A percentile compares a stretch with the other conserved stretches of the same genome.
Evolutionary conservation across 495 filamentous ascomycete genomes (phyloP).

Genomic region (Bombardia bombarda): DNA sequence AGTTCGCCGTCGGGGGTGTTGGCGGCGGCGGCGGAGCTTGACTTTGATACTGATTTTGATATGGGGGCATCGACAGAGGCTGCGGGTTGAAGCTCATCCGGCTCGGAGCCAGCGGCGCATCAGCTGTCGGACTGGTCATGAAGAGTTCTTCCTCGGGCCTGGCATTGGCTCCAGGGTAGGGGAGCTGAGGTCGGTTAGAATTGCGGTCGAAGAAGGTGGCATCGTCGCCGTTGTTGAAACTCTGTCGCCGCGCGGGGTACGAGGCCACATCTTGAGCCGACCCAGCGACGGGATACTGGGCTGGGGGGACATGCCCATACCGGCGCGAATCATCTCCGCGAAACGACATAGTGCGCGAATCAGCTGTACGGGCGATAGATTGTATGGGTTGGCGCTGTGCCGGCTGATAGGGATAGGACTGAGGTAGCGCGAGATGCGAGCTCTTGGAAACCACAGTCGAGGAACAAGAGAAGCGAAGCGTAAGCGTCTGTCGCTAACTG

Average conservation of each 20-base stretch:
- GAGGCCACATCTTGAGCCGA: slow-evolving; percentile 23
- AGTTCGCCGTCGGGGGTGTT: slow-evolving; percentile 29
- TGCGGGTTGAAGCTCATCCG: slow-evolving; percentile 38
- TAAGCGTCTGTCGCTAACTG: too few species aligned
- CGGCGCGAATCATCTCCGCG: slow-evolving; percentile 46
- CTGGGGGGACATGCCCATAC: slow-evolving; percentile 50
- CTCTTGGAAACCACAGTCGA: too few species aligned
- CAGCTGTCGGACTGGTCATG: slow-evolving; percentile 30
- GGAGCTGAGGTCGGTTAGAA: slow-evolving; percentile 8
- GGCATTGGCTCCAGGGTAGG: slow-evolving; percentile 11
- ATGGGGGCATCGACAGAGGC: slow-evolving; percentile 45
- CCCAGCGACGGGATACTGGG: slow-evolving; percentile 44
- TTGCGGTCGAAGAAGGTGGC: slow-evolving; percentile 40
- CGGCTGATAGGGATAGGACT: not conserved
- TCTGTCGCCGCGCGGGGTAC: slow-evolving; percentile 51
- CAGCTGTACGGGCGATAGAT: not conserved
- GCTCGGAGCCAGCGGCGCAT: slow-evolving; percentile 23
- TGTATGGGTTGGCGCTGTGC: not conserved
- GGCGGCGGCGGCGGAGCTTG: slow-evolving; percentile 20
- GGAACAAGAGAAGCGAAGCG: too few species aligned
- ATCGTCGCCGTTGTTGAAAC: slow-evolving; percentile 78
- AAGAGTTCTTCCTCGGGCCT: slow-evolving; percentile 43
- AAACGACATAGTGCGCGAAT: slow-evolving; percentile 41
- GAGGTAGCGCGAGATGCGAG: not conserved
- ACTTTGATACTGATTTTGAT: slow-evolving; percentile 51